phyloP scores from a whole-genome alignment of 1,284 basidiomycete species.

The Microbotryum silenes-acaulis region DNA sequence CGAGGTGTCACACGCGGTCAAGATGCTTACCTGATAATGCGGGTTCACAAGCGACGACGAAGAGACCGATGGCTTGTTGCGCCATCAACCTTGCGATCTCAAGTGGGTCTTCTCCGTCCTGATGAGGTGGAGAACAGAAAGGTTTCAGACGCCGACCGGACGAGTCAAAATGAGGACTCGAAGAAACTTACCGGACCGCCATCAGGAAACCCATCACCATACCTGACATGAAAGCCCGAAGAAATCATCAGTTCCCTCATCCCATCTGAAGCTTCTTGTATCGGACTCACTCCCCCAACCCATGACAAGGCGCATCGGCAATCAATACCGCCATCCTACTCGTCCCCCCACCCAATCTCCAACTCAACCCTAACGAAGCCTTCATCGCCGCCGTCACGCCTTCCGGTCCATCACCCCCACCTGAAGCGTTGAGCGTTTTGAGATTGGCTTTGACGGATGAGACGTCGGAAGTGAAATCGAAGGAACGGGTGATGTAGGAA shows the following conservation, averaged over 20 bases:
- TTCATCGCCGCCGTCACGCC: conserved; percentile 91
- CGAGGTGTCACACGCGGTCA: conserved; percentile 6
- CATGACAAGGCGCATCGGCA: conserved; percentile 96
- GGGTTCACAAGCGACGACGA: conserved; percentile 97
- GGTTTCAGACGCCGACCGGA: too few species aligned
- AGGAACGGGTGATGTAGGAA: conserved; percentile 72
- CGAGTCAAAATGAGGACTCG: too few species aligned
- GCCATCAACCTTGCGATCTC: conserved; percentile 85
- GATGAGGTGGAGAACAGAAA: background rate
- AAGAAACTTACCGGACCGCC: conserved; percentile 38
- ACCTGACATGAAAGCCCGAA: conserved; percentile 14
- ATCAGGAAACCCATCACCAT: conserved; percentile 65
- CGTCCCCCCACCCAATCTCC: conserved; percentile 62
- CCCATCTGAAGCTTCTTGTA: too few species aligned
- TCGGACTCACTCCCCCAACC: conserved; percentile 60
- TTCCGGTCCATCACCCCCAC: conserved; percentile 96
- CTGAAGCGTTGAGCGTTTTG: conserved; percentile 77
- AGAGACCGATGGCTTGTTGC: conserved; percentile 76
- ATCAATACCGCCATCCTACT: conserved; percentile 73
- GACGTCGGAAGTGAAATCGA: conserved; percentile 90
- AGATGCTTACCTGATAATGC: conserved; percentile 76
- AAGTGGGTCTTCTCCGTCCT: conserved; percentile 69
- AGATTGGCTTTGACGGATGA: conserved; percentile 77
- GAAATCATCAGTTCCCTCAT: background rate
- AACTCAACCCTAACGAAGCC: conserved; percentile 76